phyloP scores from a whole-genome alignment of 2,329 filamentous ascomycete genomes.

The Fusarium piperis region DNA sequence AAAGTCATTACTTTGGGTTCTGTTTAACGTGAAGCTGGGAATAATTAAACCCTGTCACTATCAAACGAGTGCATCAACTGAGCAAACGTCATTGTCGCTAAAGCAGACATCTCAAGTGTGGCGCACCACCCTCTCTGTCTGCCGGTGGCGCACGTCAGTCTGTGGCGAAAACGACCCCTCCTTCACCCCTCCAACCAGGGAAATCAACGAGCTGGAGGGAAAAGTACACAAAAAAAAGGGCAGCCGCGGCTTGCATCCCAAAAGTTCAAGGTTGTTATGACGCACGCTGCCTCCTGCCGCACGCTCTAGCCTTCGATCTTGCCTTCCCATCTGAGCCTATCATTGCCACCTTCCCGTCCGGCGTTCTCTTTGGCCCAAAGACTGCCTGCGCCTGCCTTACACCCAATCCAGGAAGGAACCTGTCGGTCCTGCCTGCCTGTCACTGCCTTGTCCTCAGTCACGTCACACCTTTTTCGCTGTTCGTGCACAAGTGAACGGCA shows the following conservation, averaged over 20 bases:
- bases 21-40: neutral
- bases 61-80: neutral
- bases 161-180: conserved; percentile 39
- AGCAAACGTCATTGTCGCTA: conserved; percentile 2
- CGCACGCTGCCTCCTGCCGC: conserved; percentile 29
- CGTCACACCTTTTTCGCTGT: conserved; percentile 26
- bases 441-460: conserved; percentile 32
- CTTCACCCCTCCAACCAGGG: conserved; percentile 42
- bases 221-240: conserved; percentile 38
- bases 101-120: conserved; percentile 2
- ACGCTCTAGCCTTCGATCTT: conserved; percentile 18
- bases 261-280: conserved; percentile 37
- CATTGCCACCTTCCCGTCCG: conserved; percentile 17
- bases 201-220: neutral
- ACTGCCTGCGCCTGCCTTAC: neutral
- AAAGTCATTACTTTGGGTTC: neutral
- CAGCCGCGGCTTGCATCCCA: conserved; percentile 9
- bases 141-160: conserved; percentile 22
- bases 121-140: neutral
- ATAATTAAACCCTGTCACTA: neutral
- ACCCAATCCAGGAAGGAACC: conserved; percentile 1
- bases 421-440: conserved; percentile 1
- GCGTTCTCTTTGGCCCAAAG: neutral
- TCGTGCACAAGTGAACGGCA: conserved; percentile 24
- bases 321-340: neutral